Percentiles rank a stretch among this genome's conserved stretches.
These are phyloP conservation scores for Poa annua DNA, from an alignment of 176 grass and related monocot genomes.

Conservation along the genomic window DNA sequence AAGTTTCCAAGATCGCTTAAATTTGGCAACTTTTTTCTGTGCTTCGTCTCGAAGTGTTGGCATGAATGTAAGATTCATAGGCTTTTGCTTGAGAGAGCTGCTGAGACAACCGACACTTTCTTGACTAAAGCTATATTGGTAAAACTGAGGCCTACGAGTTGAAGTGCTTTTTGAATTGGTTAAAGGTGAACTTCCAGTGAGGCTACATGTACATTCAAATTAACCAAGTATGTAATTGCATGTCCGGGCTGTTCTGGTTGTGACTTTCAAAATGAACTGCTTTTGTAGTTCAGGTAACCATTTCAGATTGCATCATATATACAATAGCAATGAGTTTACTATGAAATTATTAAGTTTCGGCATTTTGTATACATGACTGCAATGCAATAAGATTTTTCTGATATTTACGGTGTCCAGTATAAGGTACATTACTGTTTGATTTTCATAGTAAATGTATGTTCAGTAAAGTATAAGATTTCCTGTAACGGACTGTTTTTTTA, in stretches of 20 bases:
- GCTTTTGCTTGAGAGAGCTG: constrained; percentile 61
- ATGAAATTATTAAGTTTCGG: not conserved
- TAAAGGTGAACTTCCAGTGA: not conserved
- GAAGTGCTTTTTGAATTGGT: constrained; percentile 20
- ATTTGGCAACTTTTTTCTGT: constrained; percentile 77
- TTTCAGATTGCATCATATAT: constrained; percentile 16
- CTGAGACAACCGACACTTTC: constrained; percentile 64
- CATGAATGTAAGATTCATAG: constrained; percentile 51
- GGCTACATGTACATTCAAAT: constrained; percentile 27
- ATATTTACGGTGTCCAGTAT: not conserved
- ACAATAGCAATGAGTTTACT: not conserved
- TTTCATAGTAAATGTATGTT: not conserved
- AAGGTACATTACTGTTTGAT: not conserved
- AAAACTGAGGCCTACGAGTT: constrained; percentile 59
- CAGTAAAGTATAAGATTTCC: not conserved
- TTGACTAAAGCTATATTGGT: constrained; percentile 80
- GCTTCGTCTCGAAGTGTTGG: constrained; percentile 62
- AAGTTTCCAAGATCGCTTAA: constrained; percentile 68
- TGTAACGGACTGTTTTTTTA: not conserved
- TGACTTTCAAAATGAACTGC: not conserved
- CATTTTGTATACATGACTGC: not conserved
- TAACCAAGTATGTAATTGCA: constrained; percentile 19
- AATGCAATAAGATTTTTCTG: not conserved
- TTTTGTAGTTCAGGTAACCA: constrained; percentile 15
- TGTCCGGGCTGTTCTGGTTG: not conserved